These are phyloP conservation scores for Vicia villosa DNA, from an alignment of 306 rosid genomes.

Conservation along the genomic window DNA sequence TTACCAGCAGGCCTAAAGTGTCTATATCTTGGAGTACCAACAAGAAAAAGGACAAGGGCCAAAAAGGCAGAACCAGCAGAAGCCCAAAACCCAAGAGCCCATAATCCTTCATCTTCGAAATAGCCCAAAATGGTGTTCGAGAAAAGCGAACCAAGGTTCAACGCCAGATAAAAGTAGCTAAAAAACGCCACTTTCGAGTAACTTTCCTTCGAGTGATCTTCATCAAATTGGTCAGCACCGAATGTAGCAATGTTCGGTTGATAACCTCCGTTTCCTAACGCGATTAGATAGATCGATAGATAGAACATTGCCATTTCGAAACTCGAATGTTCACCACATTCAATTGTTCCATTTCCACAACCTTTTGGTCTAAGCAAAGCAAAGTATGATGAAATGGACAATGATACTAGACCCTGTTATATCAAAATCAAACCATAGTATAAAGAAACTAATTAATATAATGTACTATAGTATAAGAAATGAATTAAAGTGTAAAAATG, in stretches of 20 bases:
- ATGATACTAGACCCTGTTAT: conserved; percentile 66
- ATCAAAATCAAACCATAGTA: conserved; percentile 22
- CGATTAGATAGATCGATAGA: conserved; percentile 62
- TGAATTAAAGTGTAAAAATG: background rate
- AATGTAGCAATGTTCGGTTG: conserved; percentile 65
- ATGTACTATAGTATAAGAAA: background rate
- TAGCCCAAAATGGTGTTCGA: conserved; percentile 70
- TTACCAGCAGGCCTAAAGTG: conserved; percentile 64
- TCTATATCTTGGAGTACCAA: conserved; percentile 54
- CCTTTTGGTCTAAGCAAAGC: conserved; percentile 74
- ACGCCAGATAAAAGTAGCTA: conserved; percentile 60
- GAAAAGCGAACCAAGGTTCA: conserved; percentile 68
- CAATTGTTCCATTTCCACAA: conserved; percentile 62
- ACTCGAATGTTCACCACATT: conserved; percentile 44
- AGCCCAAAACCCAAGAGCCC: conserved; percentile 60
- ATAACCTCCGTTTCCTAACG: conserved; percentile 67
- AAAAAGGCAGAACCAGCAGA: conserved; percentile 58
- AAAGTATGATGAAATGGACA: conserved; percentile 70
- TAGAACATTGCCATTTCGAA: conserved; percentile 51
- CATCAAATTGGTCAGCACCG: conserved; percentile 73
- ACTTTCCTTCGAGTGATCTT: conserved; percentile 48
- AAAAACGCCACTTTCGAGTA: conserved; percentile 58
- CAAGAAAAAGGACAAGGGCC: conserved; percentile 48
- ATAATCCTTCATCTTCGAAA: conserved; percentile 57
- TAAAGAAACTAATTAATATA: background rate